phyloP scores from a whole-genome alignment of 2,329 filamentous ascomycete species.

The Apiospora pterosperma region DNA sequence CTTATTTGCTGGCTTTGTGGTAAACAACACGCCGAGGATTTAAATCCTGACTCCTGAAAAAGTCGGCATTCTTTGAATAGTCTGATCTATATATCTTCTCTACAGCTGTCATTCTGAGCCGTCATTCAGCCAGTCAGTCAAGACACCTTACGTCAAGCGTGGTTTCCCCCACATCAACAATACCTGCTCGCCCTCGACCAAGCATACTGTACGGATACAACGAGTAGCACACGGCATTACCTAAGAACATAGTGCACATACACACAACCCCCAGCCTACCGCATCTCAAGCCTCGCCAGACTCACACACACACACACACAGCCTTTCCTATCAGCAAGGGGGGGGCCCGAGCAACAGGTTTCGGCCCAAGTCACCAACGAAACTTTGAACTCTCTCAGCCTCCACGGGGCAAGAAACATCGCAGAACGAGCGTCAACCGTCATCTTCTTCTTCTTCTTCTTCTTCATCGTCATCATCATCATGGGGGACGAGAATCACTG shows the following conservation, averaged over 20 bases:
- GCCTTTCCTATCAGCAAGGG: not conserved
- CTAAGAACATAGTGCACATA: not conserved
- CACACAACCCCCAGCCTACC: not conserved
- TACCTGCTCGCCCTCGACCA: not conserved
- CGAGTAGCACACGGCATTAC: not conserved
- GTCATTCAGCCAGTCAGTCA: not conserved
- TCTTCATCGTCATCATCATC: slow-evolving; percentile 1
- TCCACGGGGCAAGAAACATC: not conserved
- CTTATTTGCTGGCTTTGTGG: not conserved
- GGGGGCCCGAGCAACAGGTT: not conserved
- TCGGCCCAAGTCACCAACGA: not conserved
- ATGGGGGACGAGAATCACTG: slow-evolving; percentile 16
- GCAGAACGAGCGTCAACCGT: not conserved
- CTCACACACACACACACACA: not conserved
- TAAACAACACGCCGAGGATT: slow-evolving; percentile 1
- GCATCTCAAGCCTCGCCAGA: not conserved
- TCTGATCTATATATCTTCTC: not conserved
- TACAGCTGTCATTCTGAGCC: not conserved
- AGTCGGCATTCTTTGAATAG: too few relatives aligned
- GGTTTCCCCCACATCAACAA: not conserved
- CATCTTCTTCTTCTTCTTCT: too few relatives aligned
- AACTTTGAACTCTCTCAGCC: not conserved
- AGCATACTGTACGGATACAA: not conserved
- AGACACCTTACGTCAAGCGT: slow-evolving; percentile 1
- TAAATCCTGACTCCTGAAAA: not conserved